Evolutionary conservation across 345 rosid species (phyloP), one percentile per base, ranked within the genome.

Genomic region (Moringa oleifera): DNA sequence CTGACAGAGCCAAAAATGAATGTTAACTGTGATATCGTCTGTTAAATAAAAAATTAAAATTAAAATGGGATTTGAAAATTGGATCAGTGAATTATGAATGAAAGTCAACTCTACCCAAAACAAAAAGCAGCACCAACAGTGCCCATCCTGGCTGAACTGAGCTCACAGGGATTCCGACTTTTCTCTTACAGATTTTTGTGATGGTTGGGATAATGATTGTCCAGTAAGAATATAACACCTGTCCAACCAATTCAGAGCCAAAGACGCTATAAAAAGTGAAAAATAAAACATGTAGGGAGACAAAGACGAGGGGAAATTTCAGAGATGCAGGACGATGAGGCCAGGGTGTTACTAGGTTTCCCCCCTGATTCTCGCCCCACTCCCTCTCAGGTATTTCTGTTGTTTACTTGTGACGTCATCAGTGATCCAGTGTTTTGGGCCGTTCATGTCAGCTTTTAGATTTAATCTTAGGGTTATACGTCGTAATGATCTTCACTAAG

Each of bases 251-350:
- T 33, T 57, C 47, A 31, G 23, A 65, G 55, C 18, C 18, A 33
- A 65, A 12, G 19, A 46, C 51, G 33, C 51, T 12, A 50, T 28
- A 21, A 19, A 67, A 53, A 25, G 25, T 10, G 0, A 62, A 23
- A 19, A 33, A 25, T 6, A 45, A 41, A 18, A 8, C 9, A 31
- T 60, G 53, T 10, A 12, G 12, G 6, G 0, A 25, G 5, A 21
- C 33, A 12, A 53, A 25, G 25, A 23, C 33, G 17, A 11, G 20
- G 23, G n/a, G 28, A 57, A 25, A 23, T 16, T 28, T 50, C 20
- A 62, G 47, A 77, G 47, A 91, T 91, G 98, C 72, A 69, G 82
- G 83, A 75, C 68, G 87, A 85, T 69, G 96, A 92, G 68, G 98
- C 96, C 65, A 84, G 76, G 68, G 57, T 76, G 58, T 73, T 81